phyloP scores from a whole-genome alignment of 2,329 filamentous ascomycete genomes.

The Stemphylium beticola region DNA sequence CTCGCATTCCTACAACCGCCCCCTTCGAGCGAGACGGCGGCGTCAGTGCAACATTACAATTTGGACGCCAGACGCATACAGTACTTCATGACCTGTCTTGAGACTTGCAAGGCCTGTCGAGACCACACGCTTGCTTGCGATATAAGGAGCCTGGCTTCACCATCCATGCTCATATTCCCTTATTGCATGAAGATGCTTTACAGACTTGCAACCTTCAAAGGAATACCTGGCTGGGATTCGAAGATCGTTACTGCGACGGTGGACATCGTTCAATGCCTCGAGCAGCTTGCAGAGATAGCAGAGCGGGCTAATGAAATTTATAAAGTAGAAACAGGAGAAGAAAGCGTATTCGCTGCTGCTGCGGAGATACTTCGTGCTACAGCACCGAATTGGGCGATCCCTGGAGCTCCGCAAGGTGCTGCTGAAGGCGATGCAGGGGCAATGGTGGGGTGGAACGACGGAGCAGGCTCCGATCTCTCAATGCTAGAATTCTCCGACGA shows the following conservation, averaged over 20 bases:
- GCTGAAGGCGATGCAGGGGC: neutral
- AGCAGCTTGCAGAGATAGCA: constrained; percentile 12
- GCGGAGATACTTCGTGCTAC: constrained; percentile 18
- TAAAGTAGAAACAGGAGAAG: constrained; percentile 21
- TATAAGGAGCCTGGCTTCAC: constrained; percentile 9
- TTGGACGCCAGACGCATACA: constrained; percentile 20
- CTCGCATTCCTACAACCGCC: constrained; percentile 13
- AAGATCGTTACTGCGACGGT: constrained; percentile 14
- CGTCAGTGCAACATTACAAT: neutral
- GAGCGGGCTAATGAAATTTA: constrained; percentile 14
- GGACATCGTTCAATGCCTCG: constrained; percentile 15
- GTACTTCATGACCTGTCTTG: constrained; percentile 18
- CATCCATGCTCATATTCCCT: constrained; percentile 20
- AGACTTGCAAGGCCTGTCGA: constrained; percentile 19
- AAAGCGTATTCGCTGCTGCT: constrained; percentile 21
- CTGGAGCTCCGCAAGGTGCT: neutral
- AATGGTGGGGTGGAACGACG: neutral
- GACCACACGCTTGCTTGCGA: constrained; percentile 16
- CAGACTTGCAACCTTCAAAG: constrained; percentile 17
- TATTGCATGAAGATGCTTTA: constrained; percentile 21
- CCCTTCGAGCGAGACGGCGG: neutral
- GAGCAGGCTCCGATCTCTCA: constrained; percentile 6
- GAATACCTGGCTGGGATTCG: constrained; percentile 20
- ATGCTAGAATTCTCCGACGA: constrained; percentile 24
- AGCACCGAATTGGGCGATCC: constrained; percentile 19